These are phyloP conservation scores for Porcisia hertigi DNA, from an alignment of 208 protist genomes.

Conservation along the genomic window DNA sequence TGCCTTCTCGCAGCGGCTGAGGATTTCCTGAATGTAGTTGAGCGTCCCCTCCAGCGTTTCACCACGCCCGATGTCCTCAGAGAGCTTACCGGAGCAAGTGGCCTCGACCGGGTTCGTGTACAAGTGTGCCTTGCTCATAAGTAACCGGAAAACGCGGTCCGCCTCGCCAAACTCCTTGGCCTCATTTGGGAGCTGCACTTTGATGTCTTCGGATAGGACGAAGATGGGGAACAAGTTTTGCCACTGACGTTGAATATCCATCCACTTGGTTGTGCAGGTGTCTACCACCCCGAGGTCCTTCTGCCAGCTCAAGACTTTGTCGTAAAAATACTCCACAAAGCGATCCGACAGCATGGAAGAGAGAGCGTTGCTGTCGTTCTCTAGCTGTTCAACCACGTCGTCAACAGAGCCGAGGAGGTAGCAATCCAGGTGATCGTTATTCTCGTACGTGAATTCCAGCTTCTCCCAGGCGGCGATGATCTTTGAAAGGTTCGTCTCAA, in stretches of 20 bases:
- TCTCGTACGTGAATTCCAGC: conserved; percentile 92
- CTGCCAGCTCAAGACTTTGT: conserved; percentile 96
- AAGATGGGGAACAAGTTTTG: conserved; percentile 98
- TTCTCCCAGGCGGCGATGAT: conserved; percentile 95
- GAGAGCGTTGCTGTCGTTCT: conserved; percentile 95
- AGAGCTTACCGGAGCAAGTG: conserved; percentile 83
- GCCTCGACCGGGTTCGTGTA: conserved; percentile 93
- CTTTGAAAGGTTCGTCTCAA: conserved; percentile 96
- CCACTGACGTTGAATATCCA: conserved; percentile 97
- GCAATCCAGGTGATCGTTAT: conserved; percentile 84
- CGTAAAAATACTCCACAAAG: conserved; percentile 97
- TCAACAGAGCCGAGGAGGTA: conserved; percentile 92
- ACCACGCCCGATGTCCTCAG: conserved; percentile 84
- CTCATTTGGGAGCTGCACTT: conserved; percentile 96
- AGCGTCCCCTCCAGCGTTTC: conserved; percentile 91
- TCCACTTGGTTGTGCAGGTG: conserved; percentile 95
- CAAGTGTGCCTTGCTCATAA: conserved; percentile 93
- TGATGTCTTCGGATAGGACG: conserved; percentile 97
- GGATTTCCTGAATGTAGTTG: conserved; percentile 90
- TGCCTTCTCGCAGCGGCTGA: conserved; percentile 97
- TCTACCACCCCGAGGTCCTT: conserved; percentile 95
- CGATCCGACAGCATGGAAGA: conserved; percentile 96
- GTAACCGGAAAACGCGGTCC: conserved; percentile 87
- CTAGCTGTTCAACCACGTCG: conserved; percentile 95
- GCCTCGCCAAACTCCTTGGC: conserved; percentile 94